Percentiles rank a stretch among this genome's conserved stretches.
phyloP scores from a whole-genome alignment of 305 asterid genomes.

The Striga hermonthica region DNA sequence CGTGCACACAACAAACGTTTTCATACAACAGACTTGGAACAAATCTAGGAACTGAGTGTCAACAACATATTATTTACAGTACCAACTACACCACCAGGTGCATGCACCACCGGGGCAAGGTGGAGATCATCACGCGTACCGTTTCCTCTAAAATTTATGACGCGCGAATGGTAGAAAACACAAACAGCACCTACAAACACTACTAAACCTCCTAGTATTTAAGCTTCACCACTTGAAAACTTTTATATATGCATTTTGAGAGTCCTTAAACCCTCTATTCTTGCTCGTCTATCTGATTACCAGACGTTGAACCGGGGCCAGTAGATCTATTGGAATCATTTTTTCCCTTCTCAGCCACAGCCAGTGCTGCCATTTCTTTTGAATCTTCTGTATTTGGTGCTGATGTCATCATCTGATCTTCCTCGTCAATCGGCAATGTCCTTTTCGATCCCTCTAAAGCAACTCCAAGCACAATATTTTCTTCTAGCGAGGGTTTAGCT shows the following conservation, averaged over 20 bases:
- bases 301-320: conserved; percentile 32
- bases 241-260: neutral
- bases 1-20: neutral
- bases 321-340: conserved; percentile 41
- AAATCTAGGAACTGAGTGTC: neutral
- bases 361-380: conserved; percentile 72
- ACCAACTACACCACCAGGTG: neutral
- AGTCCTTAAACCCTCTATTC: conserved; percentile 26
- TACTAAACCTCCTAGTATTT: neutral
- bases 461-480: conserved; percentile 88
- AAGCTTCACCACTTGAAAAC: neutral
- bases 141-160: neutral
- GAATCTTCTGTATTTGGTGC: conserved; percentile 38
- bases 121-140: neutral
- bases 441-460: conserved; percentile 94
- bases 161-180: neutral
- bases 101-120: no score
- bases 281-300: conserved; percentile 40
- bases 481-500: conserved; percentile 62
- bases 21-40: neutral
- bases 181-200: neutral
- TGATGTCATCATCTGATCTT: conserved; percentile 21
- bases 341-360: conserved; percentile 52
- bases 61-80: neutral
- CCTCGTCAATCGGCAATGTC: conserved; percentile 88